Evolutionary conservation across 2,329 filamentous ascomycete species (phyloP).

Genomic region (Alternaria arbusti): DNA sequence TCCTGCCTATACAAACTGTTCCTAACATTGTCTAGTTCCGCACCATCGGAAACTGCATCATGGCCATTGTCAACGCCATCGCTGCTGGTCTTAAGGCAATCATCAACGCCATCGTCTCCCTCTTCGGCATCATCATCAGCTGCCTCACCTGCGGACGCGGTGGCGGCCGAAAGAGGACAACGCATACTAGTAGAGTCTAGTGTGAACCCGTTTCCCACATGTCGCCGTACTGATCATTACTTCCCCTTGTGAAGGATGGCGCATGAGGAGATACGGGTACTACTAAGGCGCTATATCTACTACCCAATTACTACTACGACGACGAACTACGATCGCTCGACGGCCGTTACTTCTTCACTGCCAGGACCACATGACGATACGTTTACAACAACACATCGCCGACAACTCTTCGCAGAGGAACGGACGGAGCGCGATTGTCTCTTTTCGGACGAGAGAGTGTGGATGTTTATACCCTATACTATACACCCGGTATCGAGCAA

Average conservation of each 20-base stretch:
- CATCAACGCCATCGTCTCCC: conserved; percentile 57
- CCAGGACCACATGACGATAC: neutral
- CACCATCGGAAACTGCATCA: conserved; percentile 55
- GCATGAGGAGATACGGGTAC: conserved; percentile 8
- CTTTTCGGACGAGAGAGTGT: neutral
- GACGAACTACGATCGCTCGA: neutral
- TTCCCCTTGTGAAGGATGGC: conserved; percentile 2
- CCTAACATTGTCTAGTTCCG: conserved; percentile 44
- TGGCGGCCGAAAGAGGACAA: conserved; percentile 45
- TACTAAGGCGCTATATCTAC: neutral
- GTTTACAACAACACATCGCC: neutral
- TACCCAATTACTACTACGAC: neutral
- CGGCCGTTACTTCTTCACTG: neutral
- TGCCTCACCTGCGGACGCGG: conserved; percentile 58
- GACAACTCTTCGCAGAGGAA: neutral
- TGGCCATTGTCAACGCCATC: conserved; percentile 56
- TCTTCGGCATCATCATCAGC: conserved; percentile 58
- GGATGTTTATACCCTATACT: conserved; percentile 5
- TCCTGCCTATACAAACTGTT: conserved; percentile 21
- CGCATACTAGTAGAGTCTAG: conserved; percentile 50
- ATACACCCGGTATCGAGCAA: neutral
- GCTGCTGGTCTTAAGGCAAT: conserved; percentile 55
- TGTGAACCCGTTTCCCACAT: conserved; percentile 21
- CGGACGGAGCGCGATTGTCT: neutral
- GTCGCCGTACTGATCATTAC: neutral